A percentile compares a stretch with the other conserved stretches of the same genome.
Evolutionary conservation across 192 early-diverging fungal genomes (phyloP).

Genomic region (Haplosporangium gracile): DNA sequence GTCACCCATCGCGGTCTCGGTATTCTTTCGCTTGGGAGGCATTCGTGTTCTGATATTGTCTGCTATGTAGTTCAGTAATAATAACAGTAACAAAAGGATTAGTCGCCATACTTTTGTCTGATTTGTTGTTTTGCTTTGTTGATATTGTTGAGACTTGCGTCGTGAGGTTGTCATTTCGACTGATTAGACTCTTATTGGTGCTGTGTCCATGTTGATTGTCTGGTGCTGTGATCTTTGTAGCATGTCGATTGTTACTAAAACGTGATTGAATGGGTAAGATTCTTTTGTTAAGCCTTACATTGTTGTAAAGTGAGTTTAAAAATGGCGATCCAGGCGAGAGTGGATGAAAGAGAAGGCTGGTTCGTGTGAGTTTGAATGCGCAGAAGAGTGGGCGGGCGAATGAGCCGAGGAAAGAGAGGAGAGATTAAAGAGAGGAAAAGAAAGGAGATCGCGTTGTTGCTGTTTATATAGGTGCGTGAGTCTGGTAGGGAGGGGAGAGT

Average conservation of each 20-base stretch:
- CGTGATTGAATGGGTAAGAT: not conserved
- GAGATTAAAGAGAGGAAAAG: not conserved
- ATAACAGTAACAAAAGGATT: not conserved
- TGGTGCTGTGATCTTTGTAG: too few relatives aligned
- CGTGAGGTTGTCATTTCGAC: too few relatives aligned
- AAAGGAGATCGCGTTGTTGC: not conserved
- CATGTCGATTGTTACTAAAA: not conserved
- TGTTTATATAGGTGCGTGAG: not conserved
- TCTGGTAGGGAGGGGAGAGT: too few relatives aligned
- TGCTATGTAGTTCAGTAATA: not conserved
- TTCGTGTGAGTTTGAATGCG: not conserved
- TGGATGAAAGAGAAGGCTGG: not conserved
- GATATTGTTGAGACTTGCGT: too few relatives aligned
- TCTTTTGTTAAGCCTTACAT: not conserved
- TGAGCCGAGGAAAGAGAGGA: not conserved
- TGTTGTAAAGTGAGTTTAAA: not conserved
- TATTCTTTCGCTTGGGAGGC: constrained; percentile 17
- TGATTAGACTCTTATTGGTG: too few relatives aligned
- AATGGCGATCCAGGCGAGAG: not conserved
- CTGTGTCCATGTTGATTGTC: too few relatives aligned
- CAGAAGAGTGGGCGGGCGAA: not conserved
- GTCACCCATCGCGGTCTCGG: not conserved
- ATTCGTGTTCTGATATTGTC: not conserved
- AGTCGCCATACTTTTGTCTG: too few relatives aligned
- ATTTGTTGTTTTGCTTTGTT: too few relatives aligned